Evolutionary conservation across 1,284 basidiomycete genomes (phyloP).

Genomic region (Papiliotrema fonsecae): DNA sequence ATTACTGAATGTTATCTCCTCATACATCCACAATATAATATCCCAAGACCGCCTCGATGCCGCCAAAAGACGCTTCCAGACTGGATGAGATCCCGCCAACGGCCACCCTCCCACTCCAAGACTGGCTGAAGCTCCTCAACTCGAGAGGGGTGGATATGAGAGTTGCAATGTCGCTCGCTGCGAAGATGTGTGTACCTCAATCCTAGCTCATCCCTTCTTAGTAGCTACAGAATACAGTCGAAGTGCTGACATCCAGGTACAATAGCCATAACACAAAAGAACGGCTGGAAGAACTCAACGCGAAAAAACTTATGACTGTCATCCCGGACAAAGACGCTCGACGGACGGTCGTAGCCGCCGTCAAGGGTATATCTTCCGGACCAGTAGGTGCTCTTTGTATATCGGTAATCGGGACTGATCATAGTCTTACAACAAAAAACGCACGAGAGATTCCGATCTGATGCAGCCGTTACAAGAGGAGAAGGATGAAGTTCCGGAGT

Average conservation of each 20-base stretch:
- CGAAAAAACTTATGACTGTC: slow-evolving; percentile 56
- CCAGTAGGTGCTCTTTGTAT: slow-evolving; percentile 25
- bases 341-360: slow-evolving; percentile 58
- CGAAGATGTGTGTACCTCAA: slow-evolving; percentile 70
- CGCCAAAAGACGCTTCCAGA: slow-evolving; percentile 3
- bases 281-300: slow-evolving; percentile 57
- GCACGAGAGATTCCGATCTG: slow-evolving; percentile 25
- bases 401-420: no score
- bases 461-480: slow-evolving; percentile 24
- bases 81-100: slow-evolving; percentile 13
- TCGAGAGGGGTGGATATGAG: slow-evolving; percentile 60
- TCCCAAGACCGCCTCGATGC: not conserved
- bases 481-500: slow-evolving; percentile 17
- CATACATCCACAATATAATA: not conserved
- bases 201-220: no score
- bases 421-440: no score
- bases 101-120: slow-evolving; percentile 57
- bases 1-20: not conserved
- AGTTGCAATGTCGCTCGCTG: slow-evolving; percentile 69
- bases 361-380: slow-evolving; percentile 51
- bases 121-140: slow-evolving; percentile 69
- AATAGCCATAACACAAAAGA: slow-evolving; percentile 64
- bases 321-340: slow-evolving; percentile 67
- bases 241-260: slow-evolving; percentile 57
- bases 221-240: no score